phyloP scores from a whole-genome alignment of 1,284 basidiomycete species.

The Cryptococcus sp. region DNA sequence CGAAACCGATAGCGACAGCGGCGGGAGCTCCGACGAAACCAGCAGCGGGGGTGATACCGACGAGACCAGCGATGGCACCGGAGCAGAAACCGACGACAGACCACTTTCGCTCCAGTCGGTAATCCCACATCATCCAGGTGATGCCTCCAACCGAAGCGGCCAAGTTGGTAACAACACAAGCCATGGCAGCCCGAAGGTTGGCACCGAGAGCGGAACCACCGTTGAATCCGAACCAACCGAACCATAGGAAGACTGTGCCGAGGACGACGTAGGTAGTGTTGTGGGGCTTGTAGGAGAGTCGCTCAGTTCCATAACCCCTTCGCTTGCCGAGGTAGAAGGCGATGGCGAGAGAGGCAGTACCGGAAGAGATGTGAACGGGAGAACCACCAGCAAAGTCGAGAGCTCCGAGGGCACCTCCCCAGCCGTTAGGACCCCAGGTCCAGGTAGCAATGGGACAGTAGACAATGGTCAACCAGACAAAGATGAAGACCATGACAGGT shows the following conservation, averaged over 20 bases:
- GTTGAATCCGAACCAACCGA: slow-evolving; percentile 97
- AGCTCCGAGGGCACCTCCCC: slow-evolving; percentile 72
- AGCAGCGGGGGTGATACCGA: slow-evolving; percentile 79
- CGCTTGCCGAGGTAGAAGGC: slow-evolving; percentile 85
- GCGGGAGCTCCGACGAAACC: slow-evolving; percentile 82
- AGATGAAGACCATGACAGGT: slow-evolving; percentile 82
- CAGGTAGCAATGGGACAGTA: slow-evolving; percentile 91
- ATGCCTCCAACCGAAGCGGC: slow-evolving; percentile 79
- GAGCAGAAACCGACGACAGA: slow-evolving; percentile 94
- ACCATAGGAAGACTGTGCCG: slow-evolving; percentile 93
- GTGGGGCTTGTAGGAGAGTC: slow-evolving; percentile 77
- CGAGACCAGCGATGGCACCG: slow-evolving; percentile 84
- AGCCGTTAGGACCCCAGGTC: slow-evolving; percentile 90
- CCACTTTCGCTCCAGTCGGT: slow-evolving; percentile 87
- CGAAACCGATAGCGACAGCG: slow-evolving; percentile 75
- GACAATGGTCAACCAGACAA: slow-evolving; percentile 87
- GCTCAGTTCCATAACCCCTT: slow-evolving; percentile 86
- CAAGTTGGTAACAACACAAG: slow-evolving; percentile 89
- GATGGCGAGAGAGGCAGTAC: slow-evolving; percentile 85
- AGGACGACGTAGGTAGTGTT: slow-evolving; percentile 72
- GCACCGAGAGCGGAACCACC: slow-evolving; percentile 65
- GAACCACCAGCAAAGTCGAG: slow-evolving; percentile 95
- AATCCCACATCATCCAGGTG: slow-evolving; percentile 96
- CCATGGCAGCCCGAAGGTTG: slow-evolving; percentile 81
- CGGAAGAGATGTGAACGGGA: slow-evolving; percentile 87